Evolutionary conservation across 768 basidiomycete species (phyloP), one percentile per base, ranked within the genome.

Genomic region (Amyloporia xantha): DNA sequence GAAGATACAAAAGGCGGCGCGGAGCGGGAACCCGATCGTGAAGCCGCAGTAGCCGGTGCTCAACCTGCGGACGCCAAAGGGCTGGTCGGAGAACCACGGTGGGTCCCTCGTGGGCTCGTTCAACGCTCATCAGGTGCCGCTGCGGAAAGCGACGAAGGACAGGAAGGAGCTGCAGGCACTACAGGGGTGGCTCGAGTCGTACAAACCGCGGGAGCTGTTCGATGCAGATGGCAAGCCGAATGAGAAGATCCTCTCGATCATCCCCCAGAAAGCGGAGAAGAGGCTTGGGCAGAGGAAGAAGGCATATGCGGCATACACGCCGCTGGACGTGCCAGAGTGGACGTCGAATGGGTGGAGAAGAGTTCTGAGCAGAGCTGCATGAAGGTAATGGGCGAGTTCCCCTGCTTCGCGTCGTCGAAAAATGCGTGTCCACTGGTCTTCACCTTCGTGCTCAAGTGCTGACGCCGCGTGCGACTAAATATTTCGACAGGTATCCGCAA

Each of bases 31-130:
- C 2, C 82, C 91, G 13, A 80, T 90, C 53, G 71, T 81, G 44
- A 93, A 93, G 70, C 92, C 92, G n/a, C 77, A 88, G 37, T 94
- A 88, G 89, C 92, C 92, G 3, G 76, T 93, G 62, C 70, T 96
- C 53, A 77, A 93, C 59, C 74, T 94, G 39, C 80, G 91, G 37
- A 89, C 89, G 1, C 90, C 91, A 9, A 95, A 95, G 67, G 85
- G 64, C 45, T n/a, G 52, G 48, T 72, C 81, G 5, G 54, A 67
- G 19, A 62, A 86, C 24, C 72, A 79, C 44, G 86, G 81, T n/a
- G 78, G 86, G 52, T 78, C 76, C 49, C 75, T 92, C 44, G 87
- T 89, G 60, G 86, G 86, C 39, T 87, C 84, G 19, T 94, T 86
- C 76, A 79, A 75, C 50, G 76, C 91, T 0, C 91, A 96, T 62